Conservation (phyloP, 1,284 basidiomycete genomes). For the Clitocybe nebularis region DNA sequence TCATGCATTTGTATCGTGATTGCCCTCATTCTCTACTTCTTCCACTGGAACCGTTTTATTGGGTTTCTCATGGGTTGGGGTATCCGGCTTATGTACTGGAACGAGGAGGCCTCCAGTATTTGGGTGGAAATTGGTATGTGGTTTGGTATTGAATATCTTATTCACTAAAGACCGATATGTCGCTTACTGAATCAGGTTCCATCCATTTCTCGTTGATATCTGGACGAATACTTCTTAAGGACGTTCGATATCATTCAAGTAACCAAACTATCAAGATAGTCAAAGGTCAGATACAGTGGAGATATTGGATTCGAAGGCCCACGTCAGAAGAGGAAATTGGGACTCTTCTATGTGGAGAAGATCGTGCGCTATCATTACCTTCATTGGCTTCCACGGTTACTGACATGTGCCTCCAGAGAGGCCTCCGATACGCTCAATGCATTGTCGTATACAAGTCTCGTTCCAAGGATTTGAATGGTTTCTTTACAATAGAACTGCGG, state of each 20-base stretch:
- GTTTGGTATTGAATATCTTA: background rate
- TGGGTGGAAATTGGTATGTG: constrained; percentile 75
- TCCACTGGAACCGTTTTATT: constrained; percentile 86
- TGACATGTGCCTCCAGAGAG: constrained; percentile 21
- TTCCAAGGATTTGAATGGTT: constrained; percentile 88
- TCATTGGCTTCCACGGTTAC: constrained; percentile 1
- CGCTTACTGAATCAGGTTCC: constrained; percentile 58
- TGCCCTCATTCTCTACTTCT: constrained; percentile 73
- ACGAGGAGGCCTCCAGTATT: constrained; percentile 59
- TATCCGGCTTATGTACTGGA: constrained; percentile 70
- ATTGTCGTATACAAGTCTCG: constrained; percentile 69
- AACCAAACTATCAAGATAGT: constrained; percentile 83
- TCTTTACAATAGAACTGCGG: constrained; percentile 83
- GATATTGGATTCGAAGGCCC: constrained; percentile 84
- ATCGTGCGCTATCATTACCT: constrained; percentile 44
- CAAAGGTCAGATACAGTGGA: constrained; percentile 83
- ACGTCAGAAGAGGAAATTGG: constrained; percentile 63
- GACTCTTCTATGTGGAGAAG: constrained; percentile 48
- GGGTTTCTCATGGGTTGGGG: constrained; percentile 60
- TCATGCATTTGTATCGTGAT: constrained; percentile 71
- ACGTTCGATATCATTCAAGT: constrained; percentile 84
- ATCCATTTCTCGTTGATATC: constrained; percentile 87
- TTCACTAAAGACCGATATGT: too few species aligned
- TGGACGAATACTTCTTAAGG: constrained; percentile 82
- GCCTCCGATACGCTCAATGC: constrained; percentile 44